These are phyloP conservation scores for Cladobotryum mycophilum DNA, from an alignment of 2,329 filamentous ascomycete genomes.

Conservation along the genomic window DNA sequence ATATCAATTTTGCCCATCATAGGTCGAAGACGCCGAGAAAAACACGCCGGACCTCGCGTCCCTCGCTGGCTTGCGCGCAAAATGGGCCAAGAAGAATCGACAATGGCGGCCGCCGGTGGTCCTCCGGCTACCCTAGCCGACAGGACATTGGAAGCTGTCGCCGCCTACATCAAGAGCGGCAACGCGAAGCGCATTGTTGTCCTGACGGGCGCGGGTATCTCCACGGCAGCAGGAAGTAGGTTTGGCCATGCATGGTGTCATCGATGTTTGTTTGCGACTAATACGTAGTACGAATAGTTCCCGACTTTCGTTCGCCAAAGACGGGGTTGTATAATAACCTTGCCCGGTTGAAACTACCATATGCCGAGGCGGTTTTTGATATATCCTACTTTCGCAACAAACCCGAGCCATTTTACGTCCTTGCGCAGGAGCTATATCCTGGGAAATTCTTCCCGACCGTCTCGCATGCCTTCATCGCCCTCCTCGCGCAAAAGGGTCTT, in stretches of 20 bases:
- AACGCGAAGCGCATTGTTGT: conserved; percentile 68
- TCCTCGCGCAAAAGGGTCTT: conserved; percentile 73
- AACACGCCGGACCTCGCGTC: conserved; percentile 27
- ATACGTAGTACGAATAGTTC: conserved; percentile 47
- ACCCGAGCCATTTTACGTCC: conserved; percentile 83
- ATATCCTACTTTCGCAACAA: conserved; percentile 81
- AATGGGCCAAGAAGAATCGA: conserved; percentile 85
- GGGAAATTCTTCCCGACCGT: conserved; percentile 84
- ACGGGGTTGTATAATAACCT: conserved; percentile 94
- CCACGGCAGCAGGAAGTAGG: conserved; percentile 60
- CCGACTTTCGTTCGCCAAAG: conserved; percentile 88
- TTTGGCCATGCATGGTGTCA: background rate
- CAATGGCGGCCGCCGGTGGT: conserved; percentile 54
- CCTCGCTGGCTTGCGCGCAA: conserved; percentile 36
- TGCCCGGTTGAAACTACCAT: conserved; percentile 74
- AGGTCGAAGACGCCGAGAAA: conserved; percentile 33
- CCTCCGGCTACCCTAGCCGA: conserved; percentile 59
- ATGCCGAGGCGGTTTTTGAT: conserved; percentile 91
- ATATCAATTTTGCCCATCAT: conserved; percentile 25
- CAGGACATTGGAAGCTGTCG: conserved; percentile 67
- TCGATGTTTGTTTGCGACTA: no score
- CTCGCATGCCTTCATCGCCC: conserved; percentile 78
- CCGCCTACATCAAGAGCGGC: conserved; percentile 71
- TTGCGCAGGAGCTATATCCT: conserved; percentile 88
- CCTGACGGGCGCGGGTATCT: conserved; percentile 87